phyloP scores from a whole-genome alignment of 2,329 filamentous ascomycete genomes.

The Aspergillus fructus region DNA sequence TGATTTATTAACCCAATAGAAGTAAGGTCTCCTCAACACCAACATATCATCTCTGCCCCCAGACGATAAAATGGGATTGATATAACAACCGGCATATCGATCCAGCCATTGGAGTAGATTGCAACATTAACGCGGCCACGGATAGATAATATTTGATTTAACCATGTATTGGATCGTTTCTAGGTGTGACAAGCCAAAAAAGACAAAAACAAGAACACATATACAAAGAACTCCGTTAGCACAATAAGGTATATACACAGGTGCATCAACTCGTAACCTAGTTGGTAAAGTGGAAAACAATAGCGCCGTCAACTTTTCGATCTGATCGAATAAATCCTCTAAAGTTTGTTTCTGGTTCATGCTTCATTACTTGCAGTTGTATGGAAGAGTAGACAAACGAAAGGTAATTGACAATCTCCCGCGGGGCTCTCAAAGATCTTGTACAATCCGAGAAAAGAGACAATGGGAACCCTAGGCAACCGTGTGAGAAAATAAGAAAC shows the following conservation, averaged over 20 bases:
- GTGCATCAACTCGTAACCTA: slow-evolving; percentile 1
- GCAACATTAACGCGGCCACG: neutral
- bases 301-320: slow-evolving; percentile 9
- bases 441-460: neutral
- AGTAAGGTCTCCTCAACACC: too few relatives aligned
- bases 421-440: neutral
- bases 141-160: neutral
- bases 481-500: slow-evolving; percentile 51
- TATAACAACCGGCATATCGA: neutral
- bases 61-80: neutral
- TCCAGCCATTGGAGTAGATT: neutral
- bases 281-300: neutral
- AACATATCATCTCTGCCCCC: neutral
- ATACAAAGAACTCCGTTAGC: slow-evolving; percentile 3
- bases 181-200: neutral
- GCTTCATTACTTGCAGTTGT: slow-evolving; percentile 10
- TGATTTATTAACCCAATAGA: too few relatives aligned
- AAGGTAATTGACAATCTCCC: neutral
- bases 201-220: too few relatives aligned
- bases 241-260: slow-evolving; percentile 9
- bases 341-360: slow-evolving; percentile 8
- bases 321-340: neutral
- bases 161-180: neutral
- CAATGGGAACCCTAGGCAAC: slow-evolving; percentile 33
- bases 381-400: slow-evolving; percentile 3